phyloP scores from a whole-genome alignment of 352 stramenopile genomes.

The Phytopythium boreale region DNA sequence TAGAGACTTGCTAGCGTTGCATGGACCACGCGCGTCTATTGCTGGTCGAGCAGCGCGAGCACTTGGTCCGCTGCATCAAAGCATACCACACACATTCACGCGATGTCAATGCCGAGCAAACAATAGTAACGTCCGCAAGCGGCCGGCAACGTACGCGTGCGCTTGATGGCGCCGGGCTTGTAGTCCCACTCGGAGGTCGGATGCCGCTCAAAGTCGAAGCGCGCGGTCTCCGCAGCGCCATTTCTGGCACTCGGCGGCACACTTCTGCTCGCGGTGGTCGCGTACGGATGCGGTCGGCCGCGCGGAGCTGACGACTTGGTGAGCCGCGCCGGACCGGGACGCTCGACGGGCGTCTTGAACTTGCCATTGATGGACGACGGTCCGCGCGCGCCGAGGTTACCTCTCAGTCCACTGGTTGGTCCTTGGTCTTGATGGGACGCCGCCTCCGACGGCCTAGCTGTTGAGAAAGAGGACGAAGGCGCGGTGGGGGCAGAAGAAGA shows the following conservation, averaged over 20 bases:
- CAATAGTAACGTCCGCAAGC: background rate
- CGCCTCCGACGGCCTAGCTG: background rate
- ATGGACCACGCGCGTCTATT: constrained; percentile 1
- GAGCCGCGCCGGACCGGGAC: constrained; percentile 13
- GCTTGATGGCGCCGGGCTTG: constrained; percentile 30
- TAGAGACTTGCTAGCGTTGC: background rate
- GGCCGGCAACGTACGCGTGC: constrained; percentile 38
- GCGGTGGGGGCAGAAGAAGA: background rate
- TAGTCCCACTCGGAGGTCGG: constrained; percentile 68
- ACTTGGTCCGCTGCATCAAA: constrained; percentile 43
- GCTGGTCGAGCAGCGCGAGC: constrained; percentile 46
- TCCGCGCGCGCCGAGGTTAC: background rate
- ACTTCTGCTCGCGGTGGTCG: constrained; percentile 7
- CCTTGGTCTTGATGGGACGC: background rate
- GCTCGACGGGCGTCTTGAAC: constrained; percentile 26
- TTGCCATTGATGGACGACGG: constrained; percentile 19
- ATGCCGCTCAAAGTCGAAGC: constrained; percentile 52
- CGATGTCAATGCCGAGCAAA: background rate
- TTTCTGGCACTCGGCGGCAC: constrained; percentile 2
- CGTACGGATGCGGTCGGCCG: constrained; percentile 14
- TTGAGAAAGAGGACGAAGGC: background rate
- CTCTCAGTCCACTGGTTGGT: background rate
- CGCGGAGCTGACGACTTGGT: constrained; percentile 7
- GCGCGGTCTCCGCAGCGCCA: constrained; percentile 1
- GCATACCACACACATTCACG: background rate